phyloP scores from a whole-genome alignment of 768 basidiomycete genomes.

The Termitomyces sp. region DNA sequence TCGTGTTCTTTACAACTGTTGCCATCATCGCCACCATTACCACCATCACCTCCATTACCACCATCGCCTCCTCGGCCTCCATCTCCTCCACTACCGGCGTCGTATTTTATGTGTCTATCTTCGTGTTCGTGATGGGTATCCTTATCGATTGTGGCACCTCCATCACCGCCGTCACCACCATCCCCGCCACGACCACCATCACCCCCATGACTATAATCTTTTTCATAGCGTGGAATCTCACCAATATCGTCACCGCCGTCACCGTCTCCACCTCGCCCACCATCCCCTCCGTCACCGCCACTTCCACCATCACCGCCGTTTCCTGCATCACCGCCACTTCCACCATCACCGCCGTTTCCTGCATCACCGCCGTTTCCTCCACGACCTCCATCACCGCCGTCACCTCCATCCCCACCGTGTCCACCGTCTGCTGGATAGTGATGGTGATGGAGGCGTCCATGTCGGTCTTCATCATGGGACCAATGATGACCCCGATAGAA shows the following conservation, averaged over 20 bases:
- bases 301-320: not conserved
- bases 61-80: constrained; percentile 5
- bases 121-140: not conserved
- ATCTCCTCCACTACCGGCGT: not conserved
- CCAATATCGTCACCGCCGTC: too few relatives aligned
- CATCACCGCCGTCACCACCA: not conserved
- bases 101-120: not conserved
- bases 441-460: not conserved
- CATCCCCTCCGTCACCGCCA: not conserved
- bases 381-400: not conserved
- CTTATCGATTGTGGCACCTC: not conserved
- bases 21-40: not conserved
- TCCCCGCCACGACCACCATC: not conserved
- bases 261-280: not conserved
- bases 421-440: not conserved
- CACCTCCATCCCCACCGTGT: not conserved
- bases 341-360: not conserved
- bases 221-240: not conserved
- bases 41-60: not conserved
- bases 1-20: not conserved
- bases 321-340: constrained; percentile 1
- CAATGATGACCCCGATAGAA: not conserved
- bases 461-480: not conserved
- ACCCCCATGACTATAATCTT: not conserved
- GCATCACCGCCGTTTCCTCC: not conserved